These are phyloP conservation scores for Saturnispora sekii DNA, from an alignment of 805 yeast genomes.

Conservation along the genomic window DNA sequence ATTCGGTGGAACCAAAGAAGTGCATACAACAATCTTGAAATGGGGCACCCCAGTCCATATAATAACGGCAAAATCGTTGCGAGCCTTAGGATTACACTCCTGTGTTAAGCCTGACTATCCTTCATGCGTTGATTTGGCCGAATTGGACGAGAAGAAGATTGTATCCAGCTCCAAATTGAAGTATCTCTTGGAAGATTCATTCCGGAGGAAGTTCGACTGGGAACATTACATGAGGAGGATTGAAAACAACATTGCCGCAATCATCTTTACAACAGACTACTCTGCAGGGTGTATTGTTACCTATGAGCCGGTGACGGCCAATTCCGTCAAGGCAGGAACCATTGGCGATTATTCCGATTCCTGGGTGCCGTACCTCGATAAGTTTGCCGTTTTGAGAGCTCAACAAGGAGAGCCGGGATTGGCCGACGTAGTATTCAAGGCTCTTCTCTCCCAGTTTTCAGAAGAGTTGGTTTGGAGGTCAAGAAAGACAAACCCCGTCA, in stretches of 20 bases:
- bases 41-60: constrained; percentile 58
- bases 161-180: constrained; percentile 52
- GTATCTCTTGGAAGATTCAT: constrained; percentile 66
- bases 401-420: constrained; percentile 89
- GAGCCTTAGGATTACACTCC: constrained; percentile 3
- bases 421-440: constrained; percentile 87
- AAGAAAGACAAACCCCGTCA: constrained; percentile 75
- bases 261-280: constrained; percentile 86
- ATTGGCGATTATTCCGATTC: constrained; percentile 11
- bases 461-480: constrained; percentile 86
- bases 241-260: constrained; percentile 55
- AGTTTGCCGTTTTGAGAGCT: constrained; percentile 78
- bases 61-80: constrained; percentile 19
- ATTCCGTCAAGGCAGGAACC: not conserved
- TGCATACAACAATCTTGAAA: constrained; percentile 71
- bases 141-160: constrained; percentile 27
- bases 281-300: constrained; percentile 94
- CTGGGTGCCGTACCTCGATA: constrained; percentile 73
- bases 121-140: constrained; percentile 32
- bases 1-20: constrained; percentile 43
- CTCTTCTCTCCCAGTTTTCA: constrained; percentile 59
- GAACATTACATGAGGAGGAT: constrained; percentile 61
- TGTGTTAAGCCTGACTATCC: constrained; percentile 15
- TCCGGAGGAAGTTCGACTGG: constrained; percentile 56
- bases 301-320: constrained; percentile 42